phyloP scores from a whole-genome alignment of 176 grass and related monocot genomes.

The Lolium multiflorum region DNA sequence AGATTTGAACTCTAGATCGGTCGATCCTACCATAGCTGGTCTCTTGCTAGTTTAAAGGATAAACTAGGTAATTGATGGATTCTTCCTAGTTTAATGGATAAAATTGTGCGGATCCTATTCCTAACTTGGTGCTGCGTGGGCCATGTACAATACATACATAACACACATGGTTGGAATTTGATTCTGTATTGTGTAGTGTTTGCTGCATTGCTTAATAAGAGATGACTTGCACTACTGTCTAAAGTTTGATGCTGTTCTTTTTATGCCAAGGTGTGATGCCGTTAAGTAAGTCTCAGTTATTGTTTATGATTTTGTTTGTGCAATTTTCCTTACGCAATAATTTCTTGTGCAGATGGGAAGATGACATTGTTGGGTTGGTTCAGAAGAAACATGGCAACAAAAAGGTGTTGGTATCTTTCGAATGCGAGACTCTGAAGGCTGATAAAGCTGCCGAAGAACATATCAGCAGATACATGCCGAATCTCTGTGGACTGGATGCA shows the following conservation, averaged over 20 bases:
- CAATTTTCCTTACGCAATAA: neutral
- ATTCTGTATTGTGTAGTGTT: neutral
- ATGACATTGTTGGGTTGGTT: slow-evolving; percentile 77
- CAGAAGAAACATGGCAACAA: slow-evolving; percentile 68
- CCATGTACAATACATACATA: neutral
- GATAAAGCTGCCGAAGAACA: slow-evolving; percentile 88
- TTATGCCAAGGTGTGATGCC: neutral
- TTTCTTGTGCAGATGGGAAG: slow-evolving; percentile 68
- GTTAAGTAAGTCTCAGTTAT: neutral
- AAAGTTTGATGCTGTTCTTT: neutral
- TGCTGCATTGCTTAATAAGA: neutral
- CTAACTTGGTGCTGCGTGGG: neutral
- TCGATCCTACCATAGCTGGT: neutral
- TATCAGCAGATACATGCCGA: slow-evolving; percentile 84
- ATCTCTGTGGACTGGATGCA: slow-evolving; percentile 68
- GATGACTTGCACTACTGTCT: neutral
- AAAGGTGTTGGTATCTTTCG: slow-evolving; percentile 67
- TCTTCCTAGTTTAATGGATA: neutral
- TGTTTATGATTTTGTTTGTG: neutral
- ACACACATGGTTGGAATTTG: neutral
- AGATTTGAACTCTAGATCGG: neutral
- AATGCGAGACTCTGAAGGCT: slow-evolving; percentile 84
- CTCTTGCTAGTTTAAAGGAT: neutral
- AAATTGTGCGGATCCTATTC: neutral
- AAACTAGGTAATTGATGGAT: neutral